These are phyloP conservation scores for Malania oleifera DNA, from an alignment of 164 flowering plant species.

Conservation along the genomic window DNA sequence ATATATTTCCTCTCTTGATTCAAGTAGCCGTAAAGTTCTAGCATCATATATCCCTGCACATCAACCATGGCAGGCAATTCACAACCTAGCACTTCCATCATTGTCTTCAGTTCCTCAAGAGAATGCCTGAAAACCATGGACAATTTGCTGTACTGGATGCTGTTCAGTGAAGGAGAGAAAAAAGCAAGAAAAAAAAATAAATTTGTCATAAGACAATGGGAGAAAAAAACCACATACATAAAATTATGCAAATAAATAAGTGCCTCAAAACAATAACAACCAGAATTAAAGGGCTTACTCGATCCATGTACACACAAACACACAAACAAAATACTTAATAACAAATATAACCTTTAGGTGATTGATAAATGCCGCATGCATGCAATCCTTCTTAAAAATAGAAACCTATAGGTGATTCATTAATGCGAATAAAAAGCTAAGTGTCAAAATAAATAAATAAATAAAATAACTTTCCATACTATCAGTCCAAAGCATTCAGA, in stretches of 20 bases:
- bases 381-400: background rate
- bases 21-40: slow-evolving; percentile 1
- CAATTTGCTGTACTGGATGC: background rate
- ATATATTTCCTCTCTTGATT: slow-evolving; percentile 1
- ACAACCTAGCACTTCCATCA: slow-evolving; percentile 5
- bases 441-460: background rate
- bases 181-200: too few relatives aligned
- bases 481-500: background rate
- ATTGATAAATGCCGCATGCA: too few relatives aligned
- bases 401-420: background rate
- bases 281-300: background rate
- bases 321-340: too few relatives aligned
- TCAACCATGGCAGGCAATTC: slow-evolving; percentile 14
- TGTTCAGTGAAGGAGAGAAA: background rate
- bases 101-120: slow-evolving; percentile 13
- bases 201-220: background rate
- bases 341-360: too few relatives aligned
- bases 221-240: background rate
- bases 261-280: background rate
- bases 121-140: slow-evolving; percentile 19
- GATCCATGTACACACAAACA: background rate
- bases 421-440: too few relatives aligned
- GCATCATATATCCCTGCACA: slow-evolving; percentile 14
- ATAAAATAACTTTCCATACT: background rate
- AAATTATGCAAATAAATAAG: background rate